Conservation (phyloP, 164 flowering plant species). For the Akebia trifoliata region DNA sequence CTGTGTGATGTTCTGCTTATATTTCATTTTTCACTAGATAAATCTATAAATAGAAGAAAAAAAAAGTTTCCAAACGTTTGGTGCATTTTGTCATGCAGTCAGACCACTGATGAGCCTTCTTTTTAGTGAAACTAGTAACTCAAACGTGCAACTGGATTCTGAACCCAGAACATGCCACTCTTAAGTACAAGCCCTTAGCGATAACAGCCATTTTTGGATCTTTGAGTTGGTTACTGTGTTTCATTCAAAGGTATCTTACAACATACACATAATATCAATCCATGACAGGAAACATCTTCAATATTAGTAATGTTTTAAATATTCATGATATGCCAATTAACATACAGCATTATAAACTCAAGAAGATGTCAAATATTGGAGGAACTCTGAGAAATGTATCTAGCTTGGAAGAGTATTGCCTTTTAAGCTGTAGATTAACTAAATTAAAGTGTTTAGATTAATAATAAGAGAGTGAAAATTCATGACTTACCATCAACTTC, state of each 20-base stretch:
- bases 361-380: background rate
- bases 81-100: background rate
- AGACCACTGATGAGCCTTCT: no score
- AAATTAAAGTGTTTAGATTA: background rate
- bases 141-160: background rate
- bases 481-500: conserved; percentile 89
- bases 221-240: background rate
- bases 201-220: background rate
- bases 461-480: background rate
- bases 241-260: background rate
- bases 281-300: no score
- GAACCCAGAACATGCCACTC: background rate
- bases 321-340: background rate
- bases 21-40: no score
- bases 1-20: no score
- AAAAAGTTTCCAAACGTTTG: no score
- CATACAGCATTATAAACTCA: background rate
- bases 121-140: no score
- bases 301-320: background rate
- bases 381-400: no score
- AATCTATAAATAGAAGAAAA: no score
- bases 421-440: background rate
- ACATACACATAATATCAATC: no score
- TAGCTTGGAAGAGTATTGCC: background rate
- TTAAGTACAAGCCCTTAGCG: background rate